Percentiles rank a stretch among this genome's conserved stretches.
Evolutionary conservation across 2,329 filamentous ascomycete genomes (phyloP).

Genomic region (Stromatinia cepivora): DNA sequence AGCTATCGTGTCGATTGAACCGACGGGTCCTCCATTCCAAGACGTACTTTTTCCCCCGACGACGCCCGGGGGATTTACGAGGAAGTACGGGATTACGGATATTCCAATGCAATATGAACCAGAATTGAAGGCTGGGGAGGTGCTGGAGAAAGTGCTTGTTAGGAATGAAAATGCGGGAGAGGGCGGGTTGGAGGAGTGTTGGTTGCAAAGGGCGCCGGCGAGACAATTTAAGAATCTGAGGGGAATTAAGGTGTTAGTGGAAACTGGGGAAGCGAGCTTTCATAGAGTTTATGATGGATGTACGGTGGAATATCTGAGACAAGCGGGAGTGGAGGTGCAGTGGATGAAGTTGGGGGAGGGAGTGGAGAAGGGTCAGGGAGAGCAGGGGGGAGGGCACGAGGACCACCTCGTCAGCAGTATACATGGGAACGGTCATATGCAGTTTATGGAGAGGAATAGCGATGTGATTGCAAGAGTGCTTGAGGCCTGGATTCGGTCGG

Average conservation of each 20-base stretch:
- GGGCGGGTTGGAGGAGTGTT: slow-evolving; percentile 26
- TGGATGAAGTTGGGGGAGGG: slow-evolving; percentile 44
- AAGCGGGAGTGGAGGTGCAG: slow-evolving; percentile 45
- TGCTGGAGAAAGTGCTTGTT: background rate
- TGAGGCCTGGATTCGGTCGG: slow-evolving; percentile 36
- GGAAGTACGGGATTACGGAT: slow-evolving; percentile 50
- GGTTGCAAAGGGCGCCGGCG: slow-evolving; percentile 43
- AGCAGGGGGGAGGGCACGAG: background rate
- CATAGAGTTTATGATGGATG: slow-evolving; percentile 50
- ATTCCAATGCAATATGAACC: slow-evolving; percentile 49
- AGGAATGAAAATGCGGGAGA: background rate
- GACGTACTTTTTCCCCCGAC: slow-evolving; percentile 37
- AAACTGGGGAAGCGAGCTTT: slow-evolving; percentile 48
- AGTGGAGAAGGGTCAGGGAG: too few relatives aligned
- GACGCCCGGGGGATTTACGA: slow-evolving; percentile 36
- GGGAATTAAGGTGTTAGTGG: slow-evolving; percentile 43
- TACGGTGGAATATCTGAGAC: slow-evolving; percentile 45
- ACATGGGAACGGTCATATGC: slow-evolving; percentile 50
- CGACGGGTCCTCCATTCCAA: slow-evolving; percentile 50
- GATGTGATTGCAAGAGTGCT: slow-evolving; percentile 43
- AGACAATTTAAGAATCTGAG: slow-evolving; percentile 44
- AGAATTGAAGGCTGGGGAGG: background rate
- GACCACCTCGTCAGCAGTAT: slow-evolving; percentile 37
- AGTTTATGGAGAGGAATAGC: slow-evolving; percentile 52
- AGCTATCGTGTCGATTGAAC: slow-evolving; percentile 49